Conservation (phyloP, 345 rosid species). For the Citrus inodora region DNA sequence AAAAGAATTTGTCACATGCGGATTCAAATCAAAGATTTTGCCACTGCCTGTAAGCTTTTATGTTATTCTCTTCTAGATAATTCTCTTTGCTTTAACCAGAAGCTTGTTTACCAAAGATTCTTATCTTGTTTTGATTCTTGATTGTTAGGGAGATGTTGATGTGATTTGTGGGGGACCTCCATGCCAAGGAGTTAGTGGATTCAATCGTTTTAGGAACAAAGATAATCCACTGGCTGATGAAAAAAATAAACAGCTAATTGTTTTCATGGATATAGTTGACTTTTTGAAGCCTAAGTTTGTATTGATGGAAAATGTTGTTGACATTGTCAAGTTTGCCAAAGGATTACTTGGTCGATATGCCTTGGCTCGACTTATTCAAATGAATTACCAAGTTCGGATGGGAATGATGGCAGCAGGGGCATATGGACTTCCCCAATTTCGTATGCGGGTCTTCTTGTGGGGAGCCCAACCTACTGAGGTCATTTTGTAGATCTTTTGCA, state of each 20-base stretch:
- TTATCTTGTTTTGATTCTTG: neutral
- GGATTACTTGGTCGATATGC: constrained; percentile 71
- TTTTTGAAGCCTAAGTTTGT: constrained; percentile 62
- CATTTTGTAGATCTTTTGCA: neutral
- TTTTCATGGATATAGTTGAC: constrained; percentile 68
- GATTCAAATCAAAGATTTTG: constrained; percentile 41
- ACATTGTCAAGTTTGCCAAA: constrained; percentile 49
- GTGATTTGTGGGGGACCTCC: constrained; percentile 92
- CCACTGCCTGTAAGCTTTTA: constrained; percentile 58
- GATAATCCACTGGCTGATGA: constrained; percentile 50
- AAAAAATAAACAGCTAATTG: constrained; percentile 58
- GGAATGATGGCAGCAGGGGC: constrained; percentile 92
- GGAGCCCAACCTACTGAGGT: constrained; percentile 67
- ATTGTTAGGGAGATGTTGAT: constrained; percentile 54
- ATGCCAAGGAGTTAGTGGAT: constrained; percentile 84
- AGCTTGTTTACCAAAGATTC: neutral
- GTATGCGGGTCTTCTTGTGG: constrained; percentile 75
- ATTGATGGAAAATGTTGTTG: constrained; percentile 84
- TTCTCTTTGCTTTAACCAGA: neutral
- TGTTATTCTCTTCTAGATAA: neutral
- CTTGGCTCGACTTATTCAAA: constrained; percentile 50
- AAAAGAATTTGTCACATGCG: constrained; percentile 44
- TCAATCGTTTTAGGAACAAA: constrained; percentile 55
- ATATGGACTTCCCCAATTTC: constrained; percentile 83
- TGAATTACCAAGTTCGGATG: constrained; percentile 68